A percentile compares a stretch with the other conserved stretches of the same genome.
phyloP scores from a whole-genome alignment of 176 grass and related monocot species.

The Oryza glaberrima region DNA sequence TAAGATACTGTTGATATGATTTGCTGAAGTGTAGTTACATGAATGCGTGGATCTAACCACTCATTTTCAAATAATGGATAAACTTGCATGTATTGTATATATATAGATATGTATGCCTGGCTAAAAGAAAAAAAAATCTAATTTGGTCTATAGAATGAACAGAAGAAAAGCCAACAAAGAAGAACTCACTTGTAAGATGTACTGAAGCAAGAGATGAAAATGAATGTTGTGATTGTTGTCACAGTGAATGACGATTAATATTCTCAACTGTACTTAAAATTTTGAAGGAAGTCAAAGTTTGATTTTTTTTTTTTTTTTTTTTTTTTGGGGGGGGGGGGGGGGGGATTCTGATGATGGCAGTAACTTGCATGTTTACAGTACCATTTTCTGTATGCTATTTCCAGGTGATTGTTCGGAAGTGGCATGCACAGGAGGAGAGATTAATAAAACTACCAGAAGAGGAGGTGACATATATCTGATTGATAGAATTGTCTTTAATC shows the following conservation, averaged over 20 bases:
- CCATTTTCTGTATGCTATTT: slow-evolving; percentile 11
- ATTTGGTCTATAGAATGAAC: not conserved
- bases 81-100: not conserved
- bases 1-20: not conserved
- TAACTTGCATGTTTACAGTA: not conserved
- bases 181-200: not conserved
- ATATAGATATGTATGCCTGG: not conserved
- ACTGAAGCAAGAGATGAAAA: not conserved
- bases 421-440: slow-evolving; percentile 70
- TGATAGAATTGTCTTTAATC: not conserved
- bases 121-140: too few relatives aligned
- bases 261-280: not conserved
- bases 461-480: slow-evolving; percentile 53
- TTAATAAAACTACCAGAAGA: slow-evolving; percentile 77
- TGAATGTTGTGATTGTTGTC: too few relatives aligned
- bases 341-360: not conserved
- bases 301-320: too few relatives aligned
- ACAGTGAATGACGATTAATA: not conserved
- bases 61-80: not conserved
- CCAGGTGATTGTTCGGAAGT: slow-evolving; percentile 80
- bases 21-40: not conserved
- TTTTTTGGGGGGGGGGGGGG: too few relatives aligned
- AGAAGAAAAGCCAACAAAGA: not conserved
- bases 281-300: not conserved
- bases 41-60: not conserved